phyloP scores from a whole-genome alignment of 768 basidiomycete species.

The Termitomyces sp. region DNA sequence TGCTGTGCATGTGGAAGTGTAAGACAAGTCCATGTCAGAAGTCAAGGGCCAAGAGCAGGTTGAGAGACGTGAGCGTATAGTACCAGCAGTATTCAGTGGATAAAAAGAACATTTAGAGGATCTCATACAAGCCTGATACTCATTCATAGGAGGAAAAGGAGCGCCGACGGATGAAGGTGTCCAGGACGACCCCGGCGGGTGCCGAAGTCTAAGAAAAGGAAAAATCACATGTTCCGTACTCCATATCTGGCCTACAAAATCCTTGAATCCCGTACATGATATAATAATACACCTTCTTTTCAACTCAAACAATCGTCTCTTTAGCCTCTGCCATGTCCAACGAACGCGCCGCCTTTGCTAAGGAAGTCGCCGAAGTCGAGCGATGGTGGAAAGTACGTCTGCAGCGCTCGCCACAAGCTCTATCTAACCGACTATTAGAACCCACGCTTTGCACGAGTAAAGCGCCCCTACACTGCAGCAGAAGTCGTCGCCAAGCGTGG shows the following conservation, averaged over 20 bases:
- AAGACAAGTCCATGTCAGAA: not conserved
- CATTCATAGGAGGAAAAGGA: conserved; percentile 4
- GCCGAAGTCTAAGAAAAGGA: conserved; percentile 16
- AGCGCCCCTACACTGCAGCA: conserved; percentile 87
- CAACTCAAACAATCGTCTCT: conserved; percentile 10
- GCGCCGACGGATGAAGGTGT: conserved; percentile 17
- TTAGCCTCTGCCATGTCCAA: conserved; percentile 42
- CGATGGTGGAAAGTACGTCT: conserved; percentile 84
- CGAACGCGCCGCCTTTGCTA: conserved; percentile 66
- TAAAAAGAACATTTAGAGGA: not conserved
- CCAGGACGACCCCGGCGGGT: conserved; percentile 1
- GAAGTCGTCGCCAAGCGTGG: conserved; percentile 95
- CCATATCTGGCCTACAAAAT: conserved; percentile 16
- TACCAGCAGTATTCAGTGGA: not conserved
- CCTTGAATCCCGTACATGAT: conserved; percentile 18
- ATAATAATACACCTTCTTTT: conserved; percentile 17
- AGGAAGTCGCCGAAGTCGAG: conserved; percentile 83
- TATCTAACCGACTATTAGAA: conserved; percentile 38
- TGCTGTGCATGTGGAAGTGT: not conserved
- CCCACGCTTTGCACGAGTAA: conserved; percentile 82
- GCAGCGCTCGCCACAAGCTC: not conserved
- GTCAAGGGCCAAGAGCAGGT: not conserved
- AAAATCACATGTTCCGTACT: conserved; percentile 45
- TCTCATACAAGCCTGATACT: not conserved
- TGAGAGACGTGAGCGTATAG: not conserved